phyloP scores from a whole-genome alignment of 108 stramenopile genomes.

The Pseudonitzschia multiseries region DNA sequence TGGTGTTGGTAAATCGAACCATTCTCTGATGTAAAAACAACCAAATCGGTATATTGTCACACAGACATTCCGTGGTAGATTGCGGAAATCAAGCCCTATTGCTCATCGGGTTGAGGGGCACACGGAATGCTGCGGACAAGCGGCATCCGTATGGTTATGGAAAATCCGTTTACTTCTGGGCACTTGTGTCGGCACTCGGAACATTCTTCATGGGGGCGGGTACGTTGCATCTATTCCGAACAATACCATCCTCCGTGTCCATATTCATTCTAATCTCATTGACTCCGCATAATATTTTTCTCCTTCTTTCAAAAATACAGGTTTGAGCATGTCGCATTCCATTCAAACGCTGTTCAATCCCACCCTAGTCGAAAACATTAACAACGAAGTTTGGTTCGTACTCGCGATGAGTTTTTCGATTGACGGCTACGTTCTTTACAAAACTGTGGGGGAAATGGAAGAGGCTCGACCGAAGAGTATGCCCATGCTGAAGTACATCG shows the following conservation, averaged over 20 bases:
- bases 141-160: conserved; percentile 88
- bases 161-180: conserved; percentile 89
- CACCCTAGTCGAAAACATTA: conserved; percentile 57
- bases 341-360: conserved; percentile 65
- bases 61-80: conserved; percentile 87
- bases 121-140: conserved; percentile 74
- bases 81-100: conserved; percentile 93
- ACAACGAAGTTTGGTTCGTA: conserved; percentile 87
- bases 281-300: background rate
- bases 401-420: conserved; percentile 78
- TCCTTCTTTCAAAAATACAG: conserved; percentile 86
- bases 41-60: background rate
- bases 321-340: conserved; percentile 88
- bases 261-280: background rate
- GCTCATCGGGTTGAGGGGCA: conserved; percentile 79
- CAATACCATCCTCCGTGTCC: background rate
- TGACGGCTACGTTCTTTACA: conserved; percentile 87
- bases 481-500: conserved; percentile 62
- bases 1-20: too few relatives aligned
- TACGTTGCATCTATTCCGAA: background rate
- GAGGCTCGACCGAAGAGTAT: conserved; percentile 49
- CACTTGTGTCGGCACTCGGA: conserved; percentile 89
- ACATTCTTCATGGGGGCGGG: conserved; percentile 96
- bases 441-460: conserved; percentile 67
- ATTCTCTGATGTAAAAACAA: background rate